A percentile compares a stretch with the other conserved stretches of the same genome.
These are phyloP conservation scores for Pleodorina starrii DNA, from an alignment of 139 green algal species.

Conservation along the genomic window DNA sequence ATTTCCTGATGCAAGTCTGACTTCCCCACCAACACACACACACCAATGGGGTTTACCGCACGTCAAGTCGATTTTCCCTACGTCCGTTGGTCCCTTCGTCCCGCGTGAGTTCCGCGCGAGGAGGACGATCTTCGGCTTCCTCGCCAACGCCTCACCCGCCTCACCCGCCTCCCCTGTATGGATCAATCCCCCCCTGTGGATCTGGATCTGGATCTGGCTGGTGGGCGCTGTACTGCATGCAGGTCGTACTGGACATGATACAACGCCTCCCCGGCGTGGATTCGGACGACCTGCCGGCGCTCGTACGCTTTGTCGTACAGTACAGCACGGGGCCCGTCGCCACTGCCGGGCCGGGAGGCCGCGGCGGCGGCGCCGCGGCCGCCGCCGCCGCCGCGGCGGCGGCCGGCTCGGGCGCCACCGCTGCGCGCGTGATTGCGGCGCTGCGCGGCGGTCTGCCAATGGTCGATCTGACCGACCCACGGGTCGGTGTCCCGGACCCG, in stretches of 20 bases:
- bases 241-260: constrained; percentile 34
- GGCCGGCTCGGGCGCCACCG: no score
- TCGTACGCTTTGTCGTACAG: constrained; percentile 47
- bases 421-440: constrained; percentile 13
- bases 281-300: constrained; percentile 54
- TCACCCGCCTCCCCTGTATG: no score
- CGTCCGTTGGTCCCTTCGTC: no score
- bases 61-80: no score
- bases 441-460: constrained; percentile 46
- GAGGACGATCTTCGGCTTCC: no score
- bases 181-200: no score
- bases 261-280: constrained; percentile 52
- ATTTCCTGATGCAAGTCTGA: no score
- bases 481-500: constrained; percentile 23
- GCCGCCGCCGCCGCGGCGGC: not conserved
- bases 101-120: no score
- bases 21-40: no score
- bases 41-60: no score
- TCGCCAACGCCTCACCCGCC: no score
- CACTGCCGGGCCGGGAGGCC: not conserved
- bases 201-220: no score
- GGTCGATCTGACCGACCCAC: constrained; percentile 46
- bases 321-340: not conserved
- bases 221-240: not conserved
- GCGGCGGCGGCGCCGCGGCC: not conserved